Evolutionary conservation across 2,329 filamentous ascomycete genomes (phyloP), one percentile per base, ranked within the genome.

Genomic region (Fusarium piperis): DNA sequence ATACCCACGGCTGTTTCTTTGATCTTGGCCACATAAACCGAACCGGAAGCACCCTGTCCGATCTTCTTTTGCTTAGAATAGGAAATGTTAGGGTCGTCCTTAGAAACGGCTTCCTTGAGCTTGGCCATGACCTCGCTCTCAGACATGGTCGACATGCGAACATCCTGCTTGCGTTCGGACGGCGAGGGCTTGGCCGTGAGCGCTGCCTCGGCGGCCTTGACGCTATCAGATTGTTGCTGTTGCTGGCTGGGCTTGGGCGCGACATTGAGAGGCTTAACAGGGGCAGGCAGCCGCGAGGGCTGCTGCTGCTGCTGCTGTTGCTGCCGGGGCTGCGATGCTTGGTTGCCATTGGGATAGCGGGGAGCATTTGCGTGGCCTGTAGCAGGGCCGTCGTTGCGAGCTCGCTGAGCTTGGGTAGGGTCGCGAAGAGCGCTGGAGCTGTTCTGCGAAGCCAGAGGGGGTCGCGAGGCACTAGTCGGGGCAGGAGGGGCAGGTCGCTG

Each of bases 21-120:
- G 70, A 99, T 93, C 79, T 97, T 96, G 71, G 96, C 96, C 69
- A 99, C 95, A 78, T 99, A 99, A 53, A 99, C 96, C 23, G 95
- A 98, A 64, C 96, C 96, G 69, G 96, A 99, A 62, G 96, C 96
- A 83, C 96, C 96, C 81, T 99, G 96, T 20, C 96, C 96, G 81
- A 99, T 98, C 88, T 99, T 99, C 89, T 98, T 98, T 84, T 98
- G 96, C 86, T 99, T 99, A 78, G 95, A 95, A 85, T 99, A 99
- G 26, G 95, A 97, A 73, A 97, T 86, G 77, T 97, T 93, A 59
- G 96, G 96, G 79, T 97, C 95, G 67, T 97, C 94, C 81, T 97
- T 97, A 70, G 95, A 98, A 2, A 99, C 96, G 9, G 96, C 95
- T 73, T 97, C 94, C 79, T 95, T 93, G 60, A 99, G 88, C 79